phyloP scores from a whole-genome alignment of 2,329 filamentous ascomycete species.

The Pseudogymnoascus sp. region DNA sequence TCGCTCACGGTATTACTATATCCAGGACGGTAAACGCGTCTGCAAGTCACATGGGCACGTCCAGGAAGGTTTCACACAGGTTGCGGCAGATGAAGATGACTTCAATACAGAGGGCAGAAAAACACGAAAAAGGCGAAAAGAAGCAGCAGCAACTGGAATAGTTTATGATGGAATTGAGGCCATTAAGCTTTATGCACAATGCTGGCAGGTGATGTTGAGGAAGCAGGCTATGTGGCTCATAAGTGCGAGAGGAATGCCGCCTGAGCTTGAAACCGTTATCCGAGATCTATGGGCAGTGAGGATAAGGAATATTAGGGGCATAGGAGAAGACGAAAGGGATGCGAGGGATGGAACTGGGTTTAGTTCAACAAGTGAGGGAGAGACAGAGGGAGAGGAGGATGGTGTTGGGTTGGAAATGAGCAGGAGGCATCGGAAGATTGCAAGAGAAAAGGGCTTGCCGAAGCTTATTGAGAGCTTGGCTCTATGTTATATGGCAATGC shows the following conservation, averaged over 20 bases:
- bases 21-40: conserved; percentile 56
- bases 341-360: conserved; percentile 27
- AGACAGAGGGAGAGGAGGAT: conserved; percentile 15
- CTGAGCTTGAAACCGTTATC: conserved; percentile 70
- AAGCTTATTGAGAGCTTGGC: conserved; percentile 66
- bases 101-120: conserved; percentile 53
- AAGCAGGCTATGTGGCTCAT: conserved; percentile 68
- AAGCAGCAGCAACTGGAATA: conserved; percentile 44
- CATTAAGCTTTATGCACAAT: conserved; percentile 72
- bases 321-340: conserved; percentile 22
- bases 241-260: conserved; percentile 49
- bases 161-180: conserved; percentile 60
- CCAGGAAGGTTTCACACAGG: conserved; percentile 43
- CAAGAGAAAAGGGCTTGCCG: conserved; percentile 40
- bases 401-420: conserved; percentile 25
- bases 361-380: conserved; percentile 15
- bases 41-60: conserved; percentile 55
- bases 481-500: conserved; percentile 69
- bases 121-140: conserved; percentile 49
- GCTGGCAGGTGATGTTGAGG: conserved; percentile 74
- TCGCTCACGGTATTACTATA: conserved; percentile 49
- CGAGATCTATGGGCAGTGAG: conserved; percentile 75
- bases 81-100: conserved; percentile 57
- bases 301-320: conserved; percentile 22
- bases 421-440: conserved; percentile 14